Evolutionary conservation across 352 stramenopile species (phyloP), one percentile per base, ranked within the genome.

Genomic region (Pythium rishiriense): DNA sequence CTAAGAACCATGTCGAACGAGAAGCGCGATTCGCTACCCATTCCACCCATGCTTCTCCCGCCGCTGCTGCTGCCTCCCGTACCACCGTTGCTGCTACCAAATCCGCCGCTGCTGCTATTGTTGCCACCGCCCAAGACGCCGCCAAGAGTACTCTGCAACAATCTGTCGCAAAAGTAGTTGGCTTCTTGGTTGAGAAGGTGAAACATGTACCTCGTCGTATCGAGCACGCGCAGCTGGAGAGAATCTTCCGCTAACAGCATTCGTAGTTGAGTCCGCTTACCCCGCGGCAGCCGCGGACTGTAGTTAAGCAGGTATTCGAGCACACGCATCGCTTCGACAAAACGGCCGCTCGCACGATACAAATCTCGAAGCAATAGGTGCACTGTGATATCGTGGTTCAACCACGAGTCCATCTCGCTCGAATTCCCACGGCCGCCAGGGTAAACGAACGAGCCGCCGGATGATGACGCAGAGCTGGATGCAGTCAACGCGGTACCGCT

Each of bases 311-410:
- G 53, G 51, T 94, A 82, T 28, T 96, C 82, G 3, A 96, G 60
- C 0, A 96, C 83, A 15, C 79, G 79, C 72, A 93, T 87, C 0
- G 77, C 85, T 69, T 96, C 85, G 26, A 93, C 66, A 11, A 78
- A 90, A n/a, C 87, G 80, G 1, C 87, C 87, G 54, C 83, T 93
- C 6, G 83, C 83, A 19, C 78, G 81, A 57, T 94, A 96, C 6
- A 94, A 63, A 17, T 96, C 85, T 4, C 85, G 83, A 10, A 96
- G 64, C 26, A 91, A 69, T 31, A 96, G 62, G 51, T 96, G 87
- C n/a, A 96, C 58, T n/a, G 73, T 85, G 48, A 96, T 86, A 29
- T 94, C 83, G 56, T 96, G 85, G 54, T 83, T 89, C 15, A 96
- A 62, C 85, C 83, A 94, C 9, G 75, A 73, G 57, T 96, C 87